Percentiles rank a stretch among this genome's conserved stretches.
Evolutionary conservation across 1,284 basidiomycete species (phyloP).

Genomic region (Leucoagaricus sp.): DNA sequence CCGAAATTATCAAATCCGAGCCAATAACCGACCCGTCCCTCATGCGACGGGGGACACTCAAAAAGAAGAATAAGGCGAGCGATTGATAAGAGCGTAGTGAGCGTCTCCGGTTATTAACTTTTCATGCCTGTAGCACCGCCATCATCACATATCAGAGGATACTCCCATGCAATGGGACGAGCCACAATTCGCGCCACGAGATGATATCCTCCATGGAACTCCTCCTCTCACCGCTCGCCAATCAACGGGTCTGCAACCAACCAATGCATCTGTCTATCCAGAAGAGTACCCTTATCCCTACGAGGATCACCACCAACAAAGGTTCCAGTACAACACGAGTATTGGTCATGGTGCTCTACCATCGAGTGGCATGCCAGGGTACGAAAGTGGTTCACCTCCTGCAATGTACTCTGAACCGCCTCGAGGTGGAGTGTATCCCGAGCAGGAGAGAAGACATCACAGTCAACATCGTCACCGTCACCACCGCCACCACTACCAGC

Average conservation of each 20-base stretch:
- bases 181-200: not conserved
- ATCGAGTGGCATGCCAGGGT: not conserved
- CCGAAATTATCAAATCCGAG: slow-evolving; percentile 13
- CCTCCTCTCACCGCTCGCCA: slow-evolving; percentile 1
- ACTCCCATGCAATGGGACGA: slow-evolving; percentile 3
- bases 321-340: slow-evolving; percentile 3
- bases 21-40: slow-evolving; percentile 12
- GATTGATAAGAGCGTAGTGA: not conserved
- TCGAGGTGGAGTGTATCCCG: slow-evolving; percentile 1
- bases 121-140: slow-evolving; percentile 1
- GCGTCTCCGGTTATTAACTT: not conserved
- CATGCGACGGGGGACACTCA: slow-evolving; percentile 9
- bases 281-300: slow-evolving; percentile 13
- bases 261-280: not conserved
- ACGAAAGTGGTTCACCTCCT: not conserved
- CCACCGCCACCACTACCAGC: slow-evolving; percentile 9
- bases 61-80: slow-evolving; percentile 11
- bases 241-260: not conserved
- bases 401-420: not conserved
- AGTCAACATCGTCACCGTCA: slow-evolving; percentile 1
- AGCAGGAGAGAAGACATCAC: slow-evolving; percentile 6
- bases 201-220: slow-evolving; percentile 8
- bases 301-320: slow-evolving; percentile 11
- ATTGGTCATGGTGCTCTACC: not conserved
- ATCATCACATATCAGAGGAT: slow-evolving; percentile 4